Percentiles rank a stretch among this genome's conserved stretches.
Evolutionary conservation across 306 rosid genomes (phyloP).

Genomic region (Morella rubra): DNA sequence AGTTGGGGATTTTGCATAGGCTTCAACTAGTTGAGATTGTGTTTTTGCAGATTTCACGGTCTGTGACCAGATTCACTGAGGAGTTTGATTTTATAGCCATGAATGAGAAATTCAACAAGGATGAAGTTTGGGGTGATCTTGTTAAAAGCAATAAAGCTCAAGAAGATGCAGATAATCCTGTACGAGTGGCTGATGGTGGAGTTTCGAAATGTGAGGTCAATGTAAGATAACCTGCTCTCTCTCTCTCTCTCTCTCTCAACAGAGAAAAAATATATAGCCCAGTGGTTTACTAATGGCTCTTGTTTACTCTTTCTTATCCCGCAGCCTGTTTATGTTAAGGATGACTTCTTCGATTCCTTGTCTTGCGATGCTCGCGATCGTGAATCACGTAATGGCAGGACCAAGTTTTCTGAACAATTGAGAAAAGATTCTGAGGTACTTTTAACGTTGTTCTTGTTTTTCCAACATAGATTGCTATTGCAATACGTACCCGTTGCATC

Average conservation of each 20-base stretch:
- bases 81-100: constrained; percentile 61
- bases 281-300: background rate
- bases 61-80: constrained; percentile 44
- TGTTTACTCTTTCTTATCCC: constrained; percentile 26
- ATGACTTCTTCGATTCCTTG: constrained; percentile 51
- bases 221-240: constrained; percentile 26
- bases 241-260: background rate
- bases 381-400: constrained; percentile 44
- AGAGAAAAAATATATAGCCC: background rate
- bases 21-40: background rate
- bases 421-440: constrained; percentile 53
- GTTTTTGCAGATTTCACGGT: constrained; percentile 38
- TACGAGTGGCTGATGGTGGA: constrained; percentile 33
- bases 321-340: constrained; percentile 49
- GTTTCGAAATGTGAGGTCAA: constrained; percentile 23
- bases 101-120: constrained; percentile 63
- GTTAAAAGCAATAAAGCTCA: constrained; percentile 40
- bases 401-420: constrained; percentile 50
- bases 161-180: constrained; percentile 29
- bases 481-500: background rate
- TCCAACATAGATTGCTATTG: background rate
- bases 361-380: constrained; percentile 40
- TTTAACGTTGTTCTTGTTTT: background rate
- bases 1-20: background rate
- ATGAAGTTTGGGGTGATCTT: constrained; percentile 63